Evolutionary conservation across 306 rosid genomes (phyloP), one percentile per base, ranked within the genome.

Genomic region (Prunus campanulata): DNA sequence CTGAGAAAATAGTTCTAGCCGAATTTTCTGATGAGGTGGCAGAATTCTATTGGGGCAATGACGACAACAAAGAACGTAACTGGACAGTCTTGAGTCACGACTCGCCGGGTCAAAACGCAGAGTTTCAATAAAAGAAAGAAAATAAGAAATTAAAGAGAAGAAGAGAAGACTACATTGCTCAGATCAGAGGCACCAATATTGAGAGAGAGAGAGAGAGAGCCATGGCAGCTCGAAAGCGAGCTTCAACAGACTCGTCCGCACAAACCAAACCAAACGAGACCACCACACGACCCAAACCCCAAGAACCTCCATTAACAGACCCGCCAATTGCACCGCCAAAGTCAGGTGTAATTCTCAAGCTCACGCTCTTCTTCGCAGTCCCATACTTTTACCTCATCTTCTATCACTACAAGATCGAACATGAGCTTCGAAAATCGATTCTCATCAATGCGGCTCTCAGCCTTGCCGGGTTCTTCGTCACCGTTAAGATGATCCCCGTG

Each of bases 201-300:
- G 29, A 61, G 61, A 24, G 25, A 2, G 42, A 2, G 30, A 1
- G 32, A 1, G 35, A 50, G 77, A 54, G 65, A 35, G 80, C 86
- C 84, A 95, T 95, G 99, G 79, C 92, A 70, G 83, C 97, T 82
- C 92, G 97, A 22, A 92, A 77, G 85, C 87, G 95, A 92, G 78
- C 86, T 81, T 81, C 90, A 20, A 46, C 80, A 32, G 60, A 55
- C 66, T 44, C 87, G 51, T 46, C 91, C 11, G 50, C 70, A 5
- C 88, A 87, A 66, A 11, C 84, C 25, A 51, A 51, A 27, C 74
- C 84, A 47, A 66, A 18, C 15, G 84, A 79, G 56, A 59, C 62
- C 10, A 47, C 35, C 77, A 22, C 79, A 0, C 79, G 59, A 22
- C 52, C 8, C 55, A 83, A 81, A 70, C 72, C 86, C 35, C 80